Conservation (phyloP, 495 filamentous ascomycete genomes). For the Aspergillus sclerotiicarbonarius region DNA sequence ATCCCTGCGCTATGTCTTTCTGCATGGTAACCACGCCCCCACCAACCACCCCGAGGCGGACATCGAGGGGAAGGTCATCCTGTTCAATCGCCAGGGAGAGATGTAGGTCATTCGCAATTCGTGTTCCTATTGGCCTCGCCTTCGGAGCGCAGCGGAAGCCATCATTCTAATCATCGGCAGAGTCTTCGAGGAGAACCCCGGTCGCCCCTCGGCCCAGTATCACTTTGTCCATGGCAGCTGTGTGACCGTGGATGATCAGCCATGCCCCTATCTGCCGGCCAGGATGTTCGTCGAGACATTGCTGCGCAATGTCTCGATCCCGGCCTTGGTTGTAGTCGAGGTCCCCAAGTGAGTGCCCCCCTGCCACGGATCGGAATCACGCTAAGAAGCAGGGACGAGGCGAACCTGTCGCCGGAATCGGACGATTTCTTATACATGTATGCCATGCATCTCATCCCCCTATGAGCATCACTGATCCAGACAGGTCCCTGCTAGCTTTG, state of each 20-base stretch:
- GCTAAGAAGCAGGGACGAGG: constrained; percentile 4
- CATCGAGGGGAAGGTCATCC: constrained; percentile 4
- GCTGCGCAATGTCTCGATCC: constrained; percentile 5
- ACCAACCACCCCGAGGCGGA: neutral
- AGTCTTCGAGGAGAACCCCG: constrained; percentile 1
- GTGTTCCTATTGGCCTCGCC: neutral
- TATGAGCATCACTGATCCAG: neutral
- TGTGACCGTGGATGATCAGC: neutral
- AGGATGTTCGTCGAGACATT: constrained; percentile 2
- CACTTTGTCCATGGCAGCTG: neutral
- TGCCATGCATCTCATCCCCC: neutral
- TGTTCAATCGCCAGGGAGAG: neutral
- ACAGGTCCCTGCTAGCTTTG: neutral
- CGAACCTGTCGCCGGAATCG: neutral
- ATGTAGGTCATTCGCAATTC: neutral
- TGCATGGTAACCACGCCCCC: constrained; percentile 1
- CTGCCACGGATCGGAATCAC: neutral
- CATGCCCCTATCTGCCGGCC: neutral
- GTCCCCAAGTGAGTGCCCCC: neutral
- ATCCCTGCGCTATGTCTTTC: constrained; percentile 6
- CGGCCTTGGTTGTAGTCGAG: neutral
- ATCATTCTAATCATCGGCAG: neutral
- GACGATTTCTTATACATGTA: neutral
- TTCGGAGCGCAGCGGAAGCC: neutral
- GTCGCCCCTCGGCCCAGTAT: neutral